Evolutionary conservation across 2,329 filamentous ascomycete genomes (phyloP), one percentile per base, ranked within the genome.

Genomic region (Fusarium pseudonygamai): DNA sequence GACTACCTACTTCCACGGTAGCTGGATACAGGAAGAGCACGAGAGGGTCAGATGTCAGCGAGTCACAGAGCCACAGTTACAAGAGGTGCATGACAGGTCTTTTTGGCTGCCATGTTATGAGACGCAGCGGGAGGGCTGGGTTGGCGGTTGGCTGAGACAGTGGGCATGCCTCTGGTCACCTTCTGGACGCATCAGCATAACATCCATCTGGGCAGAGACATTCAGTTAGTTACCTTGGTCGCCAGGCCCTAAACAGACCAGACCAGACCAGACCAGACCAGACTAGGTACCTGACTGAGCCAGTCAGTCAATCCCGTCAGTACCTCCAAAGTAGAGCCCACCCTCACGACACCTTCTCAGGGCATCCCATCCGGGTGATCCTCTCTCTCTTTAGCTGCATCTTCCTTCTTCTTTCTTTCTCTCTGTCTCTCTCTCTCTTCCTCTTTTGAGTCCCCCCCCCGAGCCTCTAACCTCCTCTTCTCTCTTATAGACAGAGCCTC

Each of bases 21-120:
- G 56, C 62, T 66, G 52, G 65, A 53, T 42, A 56, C 43, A 61
- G 43, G 39, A 62, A 50, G 57, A 69, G 57, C 58, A 58, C 42
- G 68, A 60, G 59, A 74, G 63, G 71, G 71, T 74, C 71, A 74
- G 67, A 74, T 74, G 71, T 65, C 68, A 55, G 61, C 71, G 60
- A 74, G 71, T 74, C 71, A 72, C 71, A 74, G 64, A 74, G 56
- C 59, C 63, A 74, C 67, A 74, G 67, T 74, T 67, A 74, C 71
- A 74, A 74, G 71, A 74, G 68, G 53, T 62, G 60, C 50, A 62
- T 64, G 62, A 61, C 49, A 52, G 45, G 61, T 61, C 40, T 30
- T 30, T 30, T 69, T 58, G 59, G 34, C 65, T 73, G 39, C 45
- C 26, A 47, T 47, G 70, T 24, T 63, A 66, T 71, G 70, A 73